Evolutionary conservation across 1,284 basidiomycete species (phyloP).

Genomic region (Ganoderma meredithae): DNA sequence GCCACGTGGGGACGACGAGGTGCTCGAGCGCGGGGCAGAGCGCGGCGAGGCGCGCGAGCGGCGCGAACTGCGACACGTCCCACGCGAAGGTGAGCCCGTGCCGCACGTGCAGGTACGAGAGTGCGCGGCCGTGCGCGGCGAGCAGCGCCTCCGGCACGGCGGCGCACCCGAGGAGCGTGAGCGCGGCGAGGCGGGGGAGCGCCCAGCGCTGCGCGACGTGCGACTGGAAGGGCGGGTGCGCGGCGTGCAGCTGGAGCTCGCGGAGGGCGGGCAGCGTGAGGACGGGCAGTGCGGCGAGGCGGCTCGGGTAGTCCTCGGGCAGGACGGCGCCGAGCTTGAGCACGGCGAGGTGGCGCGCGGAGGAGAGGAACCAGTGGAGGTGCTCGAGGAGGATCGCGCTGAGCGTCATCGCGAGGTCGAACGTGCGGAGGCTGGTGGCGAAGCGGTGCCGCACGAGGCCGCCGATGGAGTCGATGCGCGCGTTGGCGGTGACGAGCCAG

Average conservation of each 20-base stretch:
- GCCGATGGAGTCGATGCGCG: conserved; percentile 6
- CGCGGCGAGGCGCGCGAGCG: conserved; percentile 9
- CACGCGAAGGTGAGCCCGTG: neutral
- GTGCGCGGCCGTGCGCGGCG: conserved; percentile 19
- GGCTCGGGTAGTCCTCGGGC: neutral
- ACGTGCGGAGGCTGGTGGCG: conserved; percentile 7
- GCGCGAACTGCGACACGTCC: conserved; percentile 2
- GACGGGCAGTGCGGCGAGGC: conserved; percentile 1
- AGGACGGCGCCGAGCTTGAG: conserved; percentile 13
- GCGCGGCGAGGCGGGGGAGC: neutral
- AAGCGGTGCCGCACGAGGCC: conserved; percentile 9
- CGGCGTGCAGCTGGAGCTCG: conserved; percentile 15
- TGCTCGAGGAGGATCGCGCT: neutral
- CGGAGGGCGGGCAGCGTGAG: conserved; percentile 9
- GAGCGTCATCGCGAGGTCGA: conserved; percentile 17
- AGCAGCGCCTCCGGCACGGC: conserved; percentile 15
- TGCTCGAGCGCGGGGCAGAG: conserved; percentile 17
- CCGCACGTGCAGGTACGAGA: conserved; percentile 20
- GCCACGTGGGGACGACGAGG: conserved; percentile 18
- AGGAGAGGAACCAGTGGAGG: conserved; percentile 17
- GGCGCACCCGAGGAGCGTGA: conserved; percentile 13
- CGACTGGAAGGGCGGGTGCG: neutral
- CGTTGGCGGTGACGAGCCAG: conserved; percentile 14
- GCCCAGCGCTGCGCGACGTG: conserved; percentile 3
- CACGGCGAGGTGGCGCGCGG: conserved; percentile 1